Base-by-base conservation (phyloP, 2,329 filamentous ascomycete species). In the Fusarium nanum region DNA sequence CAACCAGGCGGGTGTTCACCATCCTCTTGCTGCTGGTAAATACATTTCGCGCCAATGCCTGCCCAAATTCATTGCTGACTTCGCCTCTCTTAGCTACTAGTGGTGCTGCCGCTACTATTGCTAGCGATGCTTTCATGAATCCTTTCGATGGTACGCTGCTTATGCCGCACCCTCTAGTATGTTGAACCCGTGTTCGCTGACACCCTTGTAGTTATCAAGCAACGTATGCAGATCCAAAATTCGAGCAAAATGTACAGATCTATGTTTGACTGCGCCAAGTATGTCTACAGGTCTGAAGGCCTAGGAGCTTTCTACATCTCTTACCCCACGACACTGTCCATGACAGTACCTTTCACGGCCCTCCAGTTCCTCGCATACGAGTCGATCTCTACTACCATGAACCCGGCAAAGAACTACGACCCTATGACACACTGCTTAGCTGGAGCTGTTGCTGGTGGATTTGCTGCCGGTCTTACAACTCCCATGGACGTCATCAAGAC, bases 401-500 rank as follows among this genome's bases (percentile, higher is more conserved):
- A 98, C 80, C 93, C 94, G 1, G 84, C 85, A 28, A 93, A 92
- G 78, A 86, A 86, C 62, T 98, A 99, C 82, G 95, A 98, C 76
- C 96, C 96, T 2, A 85, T 95, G 73, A 98, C 94, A 46, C 96
- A 99, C 82, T 98, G 95, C 78, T 86, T 94, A 60, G 95, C 96
- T 20, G 96, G 96, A 78, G 96, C 93, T 67, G 85, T 98, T 64
- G 96, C 95, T 22, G 96, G 96, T 79, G 96, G 96, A 8, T 90
- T 98, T 75, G 96, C 96, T 4, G 95, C 96, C 22, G 96, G 93
- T 47, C 85, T 98, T 52, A 99, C 96, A 5, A 99, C 96, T 0
- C 96, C 96, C 6, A 91, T 99, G 84, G 96, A 99, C 77, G 96
- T 99, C 40, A 96, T 99, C 80, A 99, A 99, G 86, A 99, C 96